These are phyloP conservation scores for Malus sylvestris DNA, from an alignment of 306 rosid genomes.

Conservation along the genomic window DNA sequence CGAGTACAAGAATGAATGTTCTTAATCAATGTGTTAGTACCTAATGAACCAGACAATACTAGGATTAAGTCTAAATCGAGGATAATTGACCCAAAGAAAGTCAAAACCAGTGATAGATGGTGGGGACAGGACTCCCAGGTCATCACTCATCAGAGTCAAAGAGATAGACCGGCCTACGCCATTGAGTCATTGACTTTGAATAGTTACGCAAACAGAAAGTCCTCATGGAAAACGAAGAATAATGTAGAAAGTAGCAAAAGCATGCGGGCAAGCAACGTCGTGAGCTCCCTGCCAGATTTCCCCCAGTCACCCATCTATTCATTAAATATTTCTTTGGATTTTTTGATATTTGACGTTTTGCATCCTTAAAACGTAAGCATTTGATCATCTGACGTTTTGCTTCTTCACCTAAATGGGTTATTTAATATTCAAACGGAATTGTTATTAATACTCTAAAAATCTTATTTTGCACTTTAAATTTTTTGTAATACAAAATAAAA, in stretches of 20 bases:
- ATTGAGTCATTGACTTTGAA: not conserved
- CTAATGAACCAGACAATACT: not conserved
- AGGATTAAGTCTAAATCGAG: not conserved
- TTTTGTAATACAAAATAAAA: too few species aligned
- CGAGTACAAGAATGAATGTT: too few species aligned
- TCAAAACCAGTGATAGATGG: not conserved
- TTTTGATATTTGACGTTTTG: too few species aligned
- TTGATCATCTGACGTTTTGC: not conserved
- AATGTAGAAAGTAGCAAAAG: not conserved
- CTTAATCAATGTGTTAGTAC: not conserved
- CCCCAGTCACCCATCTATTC: not conserved
- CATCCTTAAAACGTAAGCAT: not conserved
- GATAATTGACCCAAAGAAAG: not conserved
- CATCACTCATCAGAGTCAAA: not conserved
- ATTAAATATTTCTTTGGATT: not conserved
- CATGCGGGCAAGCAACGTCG: not conserved
- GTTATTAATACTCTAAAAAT: too few species aligned
- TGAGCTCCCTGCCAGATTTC: not conserved
- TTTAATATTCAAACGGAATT: too few species aligned
- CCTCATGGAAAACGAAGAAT: not conserved
- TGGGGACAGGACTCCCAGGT: not conserved
- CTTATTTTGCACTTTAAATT: accelerated
- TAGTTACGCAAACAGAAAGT: not conserved
- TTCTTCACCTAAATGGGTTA: not conserved
- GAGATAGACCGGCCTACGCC: not conserved